Evolutionary conservation across 2,329 filamentous ascomycete species (phyloP).

Genomic region (Aspergillus persii): DNA sequence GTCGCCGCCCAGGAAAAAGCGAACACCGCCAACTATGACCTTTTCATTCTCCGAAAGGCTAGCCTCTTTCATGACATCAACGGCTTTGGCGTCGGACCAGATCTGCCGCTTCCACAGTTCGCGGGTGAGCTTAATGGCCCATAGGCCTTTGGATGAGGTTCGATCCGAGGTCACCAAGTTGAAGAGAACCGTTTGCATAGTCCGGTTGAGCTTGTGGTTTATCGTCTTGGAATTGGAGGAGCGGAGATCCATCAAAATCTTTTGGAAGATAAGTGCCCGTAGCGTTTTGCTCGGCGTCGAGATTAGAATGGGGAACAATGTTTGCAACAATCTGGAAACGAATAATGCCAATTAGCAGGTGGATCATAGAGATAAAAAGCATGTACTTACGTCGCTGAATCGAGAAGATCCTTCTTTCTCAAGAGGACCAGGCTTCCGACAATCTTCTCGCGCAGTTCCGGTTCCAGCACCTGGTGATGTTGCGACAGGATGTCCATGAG

Average conservation of each 20-base stretch:
- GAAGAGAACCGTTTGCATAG: conserved; percentile 88
- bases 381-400: conserved; percentile 63
- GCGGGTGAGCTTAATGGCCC: conserved; percentile 92
- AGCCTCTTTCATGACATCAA: conserved; percentile 98
- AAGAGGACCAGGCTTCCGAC: conserved; percentile 86
- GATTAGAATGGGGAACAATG: conserved; percentile 90
- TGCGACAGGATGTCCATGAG: conserved; percentile 75
- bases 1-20: conserved; percentile 94
- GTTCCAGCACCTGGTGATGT: conserved; percentile 79
- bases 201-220: conserved; percentile 90
- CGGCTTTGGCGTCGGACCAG: conserved; percentile 90
- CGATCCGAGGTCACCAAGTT: conserved; percentile 86
- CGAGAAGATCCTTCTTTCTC: conserved; percentile 86
- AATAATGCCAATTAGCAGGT: background rate
- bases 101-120: conserved; percentile 96
- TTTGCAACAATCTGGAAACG: conserved; percentile 65
- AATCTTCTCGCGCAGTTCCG: conserved; percentile 88
- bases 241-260: conserved; percentile 87
- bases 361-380: background rate
- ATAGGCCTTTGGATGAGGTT: conserved; percentile 80
- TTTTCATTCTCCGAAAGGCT: conserved; percentile 88
- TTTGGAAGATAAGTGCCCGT: conserved; percentile 77
- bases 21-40: conserved; percentile 79
- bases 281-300: conserved; percentile 90
- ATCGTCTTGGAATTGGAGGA: conserved; percentile 81